phyloP scores from a whole-genome alignment of 2,329 filamentous ascomycete genomes.

The Geoglossum cookeanum region DNA sequence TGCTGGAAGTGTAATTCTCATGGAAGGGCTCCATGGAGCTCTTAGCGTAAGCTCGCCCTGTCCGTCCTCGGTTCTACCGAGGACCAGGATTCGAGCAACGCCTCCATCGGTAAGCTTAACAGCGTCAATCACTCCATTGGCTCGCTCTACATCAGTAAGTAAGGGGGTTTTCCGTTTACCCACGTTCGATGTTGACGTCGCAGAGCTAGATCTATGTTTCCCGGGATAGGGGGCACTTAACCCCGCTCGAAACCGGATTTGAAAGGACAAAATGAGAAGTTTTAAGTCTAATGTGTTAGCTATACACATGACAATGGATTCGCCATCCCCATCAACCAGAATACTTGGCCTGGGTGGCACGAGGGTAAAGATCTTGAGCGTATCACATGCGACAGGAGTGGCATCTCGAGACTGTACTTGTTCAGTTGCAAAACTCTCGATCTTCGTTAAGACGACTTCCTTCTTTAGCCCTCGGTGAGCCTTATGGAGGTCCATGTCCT shows the following conservation, averaged over 20 bases:
- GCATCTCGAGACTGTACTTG: conserved; percentile 8
- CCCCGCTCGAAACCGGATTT: not conserved
- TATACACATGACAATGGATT: not conserved
- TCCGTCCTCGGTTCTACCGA: conserved; percentile 46
- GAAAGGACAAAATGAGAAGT: not conserved
- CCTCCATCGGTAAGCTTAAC: conserved; percentile 50
- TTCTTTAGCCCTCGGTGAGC: conserved; percentile 52
- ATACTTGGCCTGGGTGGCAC: not conserved
- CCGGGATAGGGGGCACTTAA: not conserved
- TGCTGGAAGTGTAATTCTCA: conserved; percentile 42
- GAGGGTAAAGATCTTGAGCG: not conserved
- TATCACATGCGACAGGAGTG: conserved; percentile 10
- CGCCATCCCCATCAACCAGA: not conserved
- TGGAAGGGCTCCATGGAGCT: conserved; percentile 53
- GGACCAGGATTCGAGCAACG: conserved; percentile 47
- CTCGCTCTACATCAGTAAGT: conserved; percentile 32
- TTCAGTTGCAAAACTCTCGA: conserved; percentile 47
- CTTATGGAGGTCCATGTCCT: conserved; percentile 54
- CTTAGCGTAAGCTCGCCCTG: conserved; percentile 50
- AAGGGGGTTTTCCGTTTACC: not conserved
- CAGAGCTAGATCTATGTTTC: not conserved
- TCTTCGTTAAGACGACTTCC: conserved; percentile 52
- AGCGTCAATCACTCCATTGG: conserved; percentile 51
- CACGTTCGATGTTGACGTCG: not conserved
- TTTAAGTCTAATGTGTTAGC: not conserved